Evolutionary conservation across 495 filamentous ascomycete genomes (phyloP).

Genomic region (Chaetomium fimeti): DNA sequence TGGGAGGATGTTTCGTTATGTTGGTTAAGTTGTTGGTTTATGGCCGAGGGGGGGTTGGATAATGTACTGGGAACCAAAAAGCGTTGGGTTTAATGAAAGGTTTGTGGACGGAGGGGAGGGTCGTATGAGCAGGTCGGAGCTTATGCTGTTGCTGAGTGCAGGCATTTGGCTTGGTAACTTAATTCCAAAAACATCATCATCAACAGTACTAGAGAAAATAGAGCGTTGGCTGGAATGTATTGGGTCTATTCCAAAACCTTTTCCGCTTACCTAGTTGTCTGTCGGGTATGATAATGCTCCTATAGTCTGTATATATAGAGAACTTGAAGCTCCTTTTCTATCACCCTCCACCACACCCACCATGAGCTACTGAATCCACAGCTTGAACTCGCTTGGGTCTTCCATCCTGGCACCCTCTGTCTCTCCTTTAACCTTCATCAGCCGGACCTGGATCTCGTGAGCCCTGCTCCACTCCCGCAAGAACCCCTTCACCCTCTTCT

Average conservation of each 20-base stretch:
- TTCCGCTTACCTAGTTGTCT: neutral
- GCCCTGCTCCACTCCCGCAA: slow-evolving; percentile 64
- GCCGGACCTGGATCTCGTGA: slow-evolving; percentile 68
- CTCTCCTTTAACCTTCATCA: slow-evolving; percentile 81
- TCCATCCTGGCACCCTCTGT: slow-evolving; percentile 79
- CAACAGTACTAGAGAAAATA: neutral
- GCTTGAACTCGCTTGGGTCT: slow-evolving; percentile 56
- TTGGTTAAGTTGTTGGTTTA: neutral
- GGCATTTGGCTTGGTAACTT: slow-evolving; percentile 1
- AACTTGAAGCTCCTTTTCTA: no score
- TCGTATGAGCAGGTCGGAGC: neutral
- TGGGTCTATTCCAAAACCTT: neutral
- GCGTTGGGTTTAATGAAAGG: neutral
- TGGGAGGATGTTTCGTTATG: neutral
- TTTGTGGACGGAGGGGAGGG: neutral
- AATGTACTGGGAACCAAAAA: neutral
- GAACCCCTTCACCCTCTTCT: slow-evolving; percentile 60
- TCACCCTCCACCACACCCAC: no score
- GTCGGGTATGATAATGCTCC: neutral
- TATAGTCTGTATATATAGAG: no score
- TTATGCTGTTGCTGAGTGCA: neutral
- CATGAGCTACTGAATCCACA: slow-evolving; percentile 58
- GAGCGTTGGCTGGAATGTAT: neutral
- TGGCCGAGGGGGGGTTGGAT: neutral
- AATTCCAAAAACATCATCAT: neutral